Conservation (phyloP, 2,329 filamentous ascomycete species). For the Aspergillus sp. region DNA sequence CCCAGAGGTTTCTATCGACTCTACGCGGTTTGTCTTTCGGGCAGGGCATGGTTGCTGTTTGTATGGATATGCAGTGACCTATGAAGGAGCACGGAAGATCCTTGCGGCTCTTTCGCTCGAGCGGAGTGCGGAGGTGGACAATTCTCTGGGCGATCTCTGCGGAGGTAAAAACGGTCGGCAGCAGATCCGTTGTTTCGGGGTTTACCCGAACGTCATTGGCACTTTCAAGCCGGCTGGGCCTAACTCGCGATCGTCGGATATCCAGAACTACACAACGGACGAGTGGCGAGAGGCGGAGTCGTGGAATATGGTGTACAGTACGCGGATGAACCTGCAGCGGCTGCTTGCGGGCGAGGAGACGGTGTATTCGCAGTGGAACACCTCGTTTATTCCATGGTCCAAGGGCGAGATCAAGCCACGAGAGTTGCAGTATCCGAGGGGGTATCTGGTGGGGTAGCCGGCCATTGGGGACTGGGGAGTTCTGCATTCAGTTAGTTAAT, state of each 20-base stretch:
- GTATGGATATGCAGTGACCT: constrained; percentile 41
- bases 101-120: constrained; percentile 31
- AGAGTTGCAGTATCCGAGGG: constrained; percentile 23
- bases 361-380: constrained; percentile 23
- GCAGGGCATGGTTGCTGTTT: constrained; percentile 35
- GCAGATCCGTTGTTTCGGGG: constrained; percentile 38
- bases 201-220: constrained; percentile 50
- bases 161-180: constrained; percentile 36
- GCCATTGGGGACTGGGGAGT: background rate
- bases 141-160: constrained; percentile 50
- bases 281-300: constrained; percentile 17
- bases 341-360: constrained; percentile 20
- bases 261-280: constrained; percentile 20
- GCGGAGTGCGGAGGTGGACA: constrained; percentile 39
- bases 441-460: constrained; percentile 15
- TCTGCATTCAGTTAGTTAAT: background rate
- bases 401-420: constrained; percentile 13
- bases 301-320: constrained; percentile 27
- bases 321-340: constrained; percentile 24
- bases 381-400: constrained; percentile 21
- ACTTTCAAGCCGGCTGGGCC: constrained; percentile 45
- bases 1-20: constrained; percentile 22
- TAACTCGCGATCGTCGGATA: constrained; percentile 28
- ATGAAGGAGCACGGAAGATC: constrained; percentile 38
- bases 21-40: constrained; percentile 40